A percentile compares a stretch with the other conserved stretches of the same genome.
phyloP scores from a whole-genome alignment of 2,329 filamentous ascomycete species.

The Tothia fuscella region DNA sequence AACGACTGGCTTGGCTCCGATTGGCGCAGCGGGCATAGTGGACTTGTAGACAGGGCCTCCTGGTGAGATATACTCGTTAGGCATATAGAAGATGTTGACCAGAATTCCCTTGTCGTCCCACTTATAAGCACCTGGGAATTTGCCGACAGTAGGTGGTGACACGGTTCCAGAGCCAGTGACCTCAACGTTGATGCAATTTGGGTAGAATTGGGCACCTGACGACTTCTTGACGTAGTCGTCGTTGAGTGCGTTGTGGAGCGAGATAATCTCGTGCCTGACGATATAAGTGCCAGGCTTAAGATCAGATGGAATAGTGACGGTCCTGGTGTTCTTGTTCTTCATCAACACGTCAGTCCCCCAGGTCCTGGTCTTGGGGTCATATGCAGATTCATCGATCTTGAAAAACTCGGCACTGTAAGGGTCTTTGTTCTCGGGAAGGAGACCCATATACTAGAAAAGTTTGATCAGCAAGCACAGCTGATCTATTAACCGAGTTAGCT shows the following conservation, averaged over 20 bases:
- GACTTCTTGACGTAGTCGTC: slow-evolving; percentile 17
- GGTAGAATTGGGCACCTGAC: slow-evolving; percentile 38
- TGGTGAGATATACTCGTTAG: not conserved
- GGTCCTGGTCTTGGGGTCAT: slow-evolving; percentile 2
- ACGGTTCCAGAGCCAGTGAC: slow-evolving; percentile 3
- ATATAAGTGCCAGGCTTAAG: slow-evolving; percentile 39
- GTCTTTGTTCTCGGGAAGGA: not conserved
- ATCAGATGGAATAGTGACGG: slow-evolving; percentile 31
- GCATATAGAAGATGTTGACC: slow-evolving; percentile 1
- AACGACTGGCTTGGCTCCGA: not conserved
- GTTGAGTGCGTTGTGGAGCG: slow-evolving; percentile 28
- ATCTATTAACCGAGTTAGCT: not conserved
- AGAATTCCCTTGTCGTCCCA: slow-evolving; percentile 1
- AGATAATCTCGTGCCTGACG: slow-evolving; percentile 42
- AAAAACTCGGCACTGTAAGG: not conserved
- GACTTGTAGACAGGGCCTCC: not conserved
- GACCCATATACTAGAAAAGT: not conserved
- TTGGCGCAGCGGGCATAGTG: not conserved
- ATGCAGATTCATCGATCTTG: slow-evolving; percentile 4
- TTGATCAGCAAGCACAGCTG: too few relatives aligned
- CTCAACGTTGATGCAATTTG: slow-evolving; percentile 33
- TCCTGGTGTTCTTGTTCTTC: slow-evolving; percentile 31
- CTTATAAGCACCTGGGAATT: slow-evolving; percentile 4
- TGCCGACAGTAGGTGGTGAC: not conserved
- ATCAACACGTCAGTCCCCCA: not conserved